These are phyloP conservation scores for Botrytis medusae DNA, from an alignment of 2,329 filamentous ascomycete species.

Conservation along the genomic window DNA sequence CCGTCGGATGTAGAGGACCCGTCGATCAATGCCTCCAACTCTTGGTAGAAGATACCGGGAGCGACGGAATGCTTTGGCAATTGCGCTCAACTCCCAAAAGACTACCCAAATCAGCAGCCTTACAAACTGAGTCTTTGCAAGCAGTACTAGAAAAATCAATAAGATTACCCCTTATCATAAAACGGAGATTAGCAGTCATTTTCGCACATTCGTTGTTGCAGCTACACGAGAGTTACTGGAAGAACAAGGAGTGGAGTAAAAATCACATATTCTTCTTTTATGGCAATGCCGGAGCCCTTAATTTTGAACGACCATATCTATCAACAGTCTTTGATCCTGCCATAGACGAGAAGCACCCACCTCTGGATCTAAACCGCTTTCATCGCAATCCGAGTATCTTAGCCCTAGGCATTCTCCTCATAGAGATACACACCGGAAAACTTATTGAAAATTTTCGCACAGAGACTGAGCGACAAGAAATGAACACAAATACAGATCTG, in stretches of 20 bases:
- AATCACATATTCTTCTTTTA: conserved; percentile 9
- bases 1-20: neutral
- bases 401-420: neutral
- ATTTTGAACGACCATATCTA: conserved; percentile 5
- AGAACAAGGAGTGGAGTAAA: conserved; percentile 7
- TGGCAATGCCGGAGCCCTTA: neutral
- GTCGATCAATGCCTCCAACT: conserved; percentile 12
- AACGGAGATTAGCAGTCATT: conserved; percentile 2
- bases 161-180: neutral
- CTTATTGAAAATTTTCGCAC: neutral
- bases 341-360: neutral
- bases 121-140: neutral
- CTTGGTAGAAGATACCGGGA: conserved; percentile 8
- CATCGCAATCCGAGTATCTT: conserved; percentile 4
- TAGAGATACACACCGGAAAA: neutral
- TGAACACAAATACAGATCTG: conserved; percentile 8
- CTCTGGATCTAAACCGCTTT: neutral
- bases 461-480: neutral
- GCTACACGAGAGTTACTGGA: conserved; percentile 8
- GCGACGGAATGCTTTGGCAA: conserved; percentile 1
- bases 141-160: neutral
- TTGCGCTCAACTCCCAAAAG: conserved; percentile 8
- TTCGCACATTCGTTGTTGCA: conserved; percentile 7
- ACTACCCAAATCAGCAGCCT: neutral
- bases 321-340: neutral